Percentiles rank a stretch among this genome's conserved stretches.
Conservation (phyloP, 1,284 basidiomycete genomes). For the Pyrrhoderma lamaoense region DNA sequence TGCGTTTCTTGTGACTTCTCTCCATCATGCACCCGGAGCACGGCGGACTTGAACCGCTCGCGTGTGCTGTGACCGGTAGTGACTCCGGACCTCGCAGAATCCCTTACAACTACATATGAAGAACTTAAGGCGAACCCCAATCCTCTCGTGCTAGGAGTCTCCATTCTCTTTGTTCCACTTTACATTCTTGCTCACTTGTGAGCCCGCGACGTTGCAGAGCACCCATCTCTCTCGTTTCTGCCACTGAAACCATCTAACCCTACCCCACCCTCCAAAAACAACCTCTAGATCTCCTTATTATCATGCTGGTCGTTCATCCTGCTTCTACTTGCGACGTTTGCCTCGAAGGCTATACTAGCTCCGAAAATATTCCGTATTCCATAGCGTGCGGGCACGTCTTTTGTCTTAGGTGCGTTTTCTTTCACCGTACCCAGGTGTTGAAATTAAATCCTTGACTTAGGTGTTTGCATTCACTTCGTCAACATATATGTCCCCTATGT, state of each 20-base stretch:
- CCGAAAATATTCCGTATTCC: conserved; percentile 27
- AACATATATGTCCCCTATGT: conserved; percentile 14
- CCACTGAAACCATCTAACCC: background rate
- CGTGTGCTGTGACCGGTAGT: too few species aligned
- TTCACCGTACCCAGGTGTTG: too few species aligned
- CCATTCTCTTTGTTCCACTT: background rate
- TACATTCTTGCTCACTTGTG: too few species aligned
- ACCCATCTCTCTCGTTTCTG: background rate
- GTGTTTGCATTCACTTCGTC: conserved; percentile 13
- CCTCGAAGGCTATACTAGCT: conserved; percentile 34
- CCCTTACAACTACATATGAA: too few species aligned
- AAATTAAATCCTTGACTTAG: background rate
- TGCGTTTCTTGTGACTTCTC: too few species aligned
- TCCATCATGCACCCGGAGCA: too few species aligned
- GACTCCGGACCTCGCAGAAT: too few species aligned
- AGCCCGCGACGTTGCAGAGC: background rate
- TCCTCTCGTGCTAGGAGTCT: background rate
- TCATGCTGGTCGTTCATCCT: conserved; percentile 39
- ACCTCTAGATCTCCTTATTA: background rate
- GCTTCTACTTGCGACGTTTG: conserved; percentile 44
- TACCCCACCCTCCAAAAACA: too few species aligned
- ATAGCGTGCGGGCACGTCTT: conserved; percentile 42
- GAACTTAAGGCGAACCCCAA: background rate
- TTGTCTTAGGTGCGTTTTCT: conserved; percentile 22
- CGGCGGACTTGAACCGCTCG: too few species aligned